Evolutionary conservation across 2,329 filamentous ascomycete genomes (phyloP).

Genomic region (Colletotrichum sp.): DNA sequence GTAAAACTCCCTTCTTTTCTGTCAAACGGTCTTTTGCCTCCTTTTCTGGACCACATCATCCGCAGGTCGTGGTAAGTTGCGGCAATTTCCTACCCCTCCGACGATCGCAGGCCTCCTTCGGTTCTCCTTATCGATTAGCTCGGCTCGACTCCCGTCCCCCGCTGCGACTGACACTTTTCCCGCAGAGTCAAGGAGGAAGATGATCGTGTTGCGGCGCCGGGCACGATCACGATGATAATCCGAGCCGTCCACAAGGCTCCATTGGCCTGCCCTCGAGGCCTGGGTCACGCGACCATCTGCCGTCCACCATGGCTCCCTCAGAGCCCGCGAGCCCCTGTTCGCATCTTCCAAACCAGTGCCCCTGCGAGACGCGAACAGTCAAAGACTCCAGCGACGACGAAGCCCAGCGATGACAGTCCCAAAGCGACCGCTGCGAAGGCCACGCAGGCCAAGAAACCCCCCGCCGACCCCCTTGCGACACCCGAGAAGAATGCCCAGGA

Average conservation of each 20-base stretch:
- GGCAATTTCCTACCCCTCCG: background rate
- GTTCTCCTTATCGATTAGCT: background rate
- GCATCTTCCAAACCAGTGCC: constrained; percentile 22
- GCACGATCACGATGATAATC: constrained; percentile 21
- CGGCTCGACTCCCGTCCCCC: background rate
- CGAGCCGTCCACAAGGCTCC: constrained; percentile 19
- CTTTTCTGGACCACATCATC: background rate
- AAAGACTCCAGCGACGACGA: background rate
- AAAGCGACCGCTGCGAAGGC: background rate
- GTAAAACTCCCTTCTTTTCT: background rate
- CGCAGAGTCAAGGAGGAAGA: constrained; percentile 1
- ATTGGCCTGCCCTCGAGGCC: constrained; percentile 13
- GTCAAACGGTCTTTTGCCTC: background rate
- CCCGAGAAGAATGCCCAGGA: constrained; percentile 77
- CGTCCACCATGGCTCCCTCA: constrained; percentile 20
- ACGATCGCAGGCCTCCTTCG: background rate
- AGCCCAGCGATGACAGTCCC: background rate
- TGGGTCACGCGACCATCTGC: background rate
- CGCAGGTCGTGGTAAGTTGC: background rate
- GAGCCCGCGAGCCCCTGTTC: constrained; percentile 11
- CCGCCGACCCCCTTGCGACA: constrained; percentile 62
- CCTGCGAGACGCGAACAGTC: constrained; percentile 6
- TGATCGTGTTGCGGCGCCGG: constrained; percentile 13
- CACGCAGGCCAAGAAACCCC: constrained; percentile 14
- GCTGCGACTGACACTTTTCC: background rate